These are phyloP conservation scores for Aegilops sharonensis DNA, from an alignment of 176 grass and related monocot species.

Conservation along the genomic window DNA sequence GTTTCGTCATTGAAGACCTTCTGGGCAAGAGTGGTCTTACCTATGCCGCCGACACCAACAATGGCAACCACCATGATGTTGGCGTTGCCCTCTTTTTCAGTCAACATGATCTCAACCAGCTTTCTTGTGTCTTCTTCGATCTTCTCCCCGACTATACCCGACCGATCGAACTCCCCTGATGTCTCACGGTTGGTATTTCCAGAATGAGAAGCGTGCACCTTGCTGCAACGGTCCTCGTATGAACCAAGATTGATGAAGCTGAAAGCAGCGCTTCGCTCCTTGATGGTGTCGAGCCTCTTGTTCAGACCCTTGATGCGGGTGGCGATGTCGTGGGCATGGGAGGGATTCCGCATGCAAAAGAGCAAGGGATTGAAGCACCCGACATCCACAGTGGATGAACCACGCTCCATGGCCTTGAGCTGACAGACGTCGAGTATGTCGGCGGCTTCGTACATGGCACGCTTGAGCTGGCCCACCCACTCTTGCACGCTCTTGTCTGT, in stretches of 20 bases:
- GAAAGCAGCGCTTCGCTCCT: background rate
- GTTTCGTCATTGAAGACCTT: conserved; percentile 10
- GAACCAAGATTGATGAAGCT: conserved; percentile 4
- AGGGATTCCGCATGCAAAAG: background rate
- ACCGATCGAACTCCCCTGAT: background rate
- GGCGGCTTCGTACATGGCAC: background rate
- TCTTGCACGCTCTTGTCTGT: background rate
- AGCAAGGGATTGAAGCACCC: background rate
- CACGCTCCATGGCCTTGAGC: background rate
- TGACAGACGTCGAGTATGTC: conserved; percentile 19
- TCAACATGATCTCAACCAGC: background rate
- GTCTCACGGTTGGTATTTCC: background rate
- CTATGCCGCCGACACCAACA: conserved; percentile 34
- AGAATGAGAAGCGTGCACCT: background rate
- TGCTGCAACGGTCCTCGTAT: background rate
- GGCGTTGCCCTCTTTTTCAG: background rate
- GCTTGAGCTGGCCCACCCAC: background rate
- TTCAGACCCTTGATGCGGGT: conserved; percentile 22
- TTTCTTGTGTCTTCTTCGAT: conserved; percentile 20
- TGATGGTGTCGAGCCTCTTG: background rate
- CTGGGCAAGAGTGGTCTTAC: conserved; percentile 46
- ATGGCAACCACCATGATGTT: conserved; percentile 6
- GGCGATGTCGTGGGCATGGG: background rate
- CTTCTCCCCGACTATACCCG: background rate
- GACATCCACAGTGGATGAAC: background rate